phyloP scores from a whole-genome alignment of 345 rosid genomes.

The Eucalyptus sp. region DNA sequence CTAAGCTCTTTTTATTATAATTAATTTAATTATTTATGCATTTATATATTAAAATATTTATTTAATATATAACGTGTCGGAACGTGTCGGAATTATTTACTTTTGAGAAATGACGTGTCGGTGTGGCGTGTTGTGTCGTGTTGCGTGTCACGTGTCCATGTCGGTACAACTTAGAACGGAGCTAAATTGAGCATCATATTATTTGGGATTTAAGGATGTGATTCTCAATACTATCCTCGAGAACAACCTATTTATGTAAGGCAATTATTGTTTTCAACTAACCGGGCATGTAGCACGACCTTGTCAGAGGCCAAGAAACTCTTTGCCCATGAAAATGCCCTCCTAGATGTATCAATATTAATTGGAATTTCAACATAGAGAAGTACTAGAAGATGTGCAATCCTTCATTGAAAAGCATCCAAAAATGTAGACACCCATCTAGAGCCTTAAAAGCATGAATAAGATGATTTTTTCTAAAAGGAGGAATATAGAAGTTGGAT shows the following conservation, averaged over 20 bases:
- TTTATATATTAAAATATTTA: too few species aligned
- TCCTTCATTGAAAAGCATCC: background rate
- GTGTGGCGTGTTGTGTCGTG: too few species aligned
- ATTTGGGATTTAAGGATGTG: background rate
- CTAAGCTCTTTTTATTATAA: too few species aligned
- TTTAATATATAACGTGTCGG: too few species aligned
- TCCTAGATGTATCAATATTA: background rate
- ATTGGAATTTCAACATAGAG: background rate
- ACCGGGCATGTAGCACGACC: background rate
- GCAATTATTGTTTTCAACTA: background rate
- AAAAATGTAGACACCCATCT: background rate
- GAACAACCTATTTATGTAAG: background rate
- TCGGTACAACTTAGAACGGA: background rate
- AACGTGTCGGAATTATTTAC: too few species aligned
- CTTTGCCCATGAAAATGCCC: background rate
- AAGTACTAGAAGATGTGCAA: background rate
- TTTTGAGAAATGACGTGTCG: too few species aligned
- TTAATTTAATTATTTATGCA: too few species aligned
- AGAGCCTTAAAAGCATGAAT: background rate
- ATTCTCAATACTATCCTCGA: background rate
- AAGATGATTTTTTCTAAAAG: background rate
- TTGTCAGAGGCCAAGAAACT: background rate
- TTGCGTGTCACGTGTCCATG: too few species aligned
- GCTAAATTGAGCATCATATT: background rate
- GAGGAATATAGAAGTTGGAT: background rate